Evolutionary conservation across 2,329 filamentous ascomycete genomes (phyloP).

Genomic region (Xylaria sp.): DNA sequence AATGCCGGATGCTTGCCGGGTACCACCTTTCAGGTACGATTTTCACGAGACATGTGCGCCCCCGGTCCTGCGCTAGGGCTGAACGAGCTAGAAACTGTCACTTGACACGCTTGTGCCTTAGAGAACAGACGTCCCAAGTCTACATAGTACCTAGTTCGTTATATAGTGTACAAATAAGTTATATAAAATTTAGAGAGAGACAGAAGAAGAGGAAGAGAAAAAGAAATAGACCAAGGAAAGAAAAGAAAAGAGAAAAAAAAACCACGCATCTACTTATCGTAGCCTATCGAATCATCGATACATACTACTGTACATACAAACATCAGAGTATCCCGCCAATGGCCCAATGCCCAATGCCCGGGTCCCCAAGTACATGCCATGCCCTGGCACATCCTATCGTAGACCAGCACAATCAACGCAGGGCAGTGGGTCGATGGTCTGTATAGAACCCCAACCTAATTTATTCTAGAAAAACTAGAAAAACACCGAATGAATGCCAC

Average conservation of each 20-base stretch:
- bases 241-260: not conserved
- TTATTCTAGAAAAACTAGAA: conserved; percentile 32
- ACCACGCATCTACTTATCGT: not conserved
- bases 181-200: no score
- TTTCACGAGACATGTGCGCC: conserved; percentile 5
- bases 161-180: not conserved
- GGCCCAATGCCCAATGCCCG: no score
- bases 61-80: conserved; percentile 11
- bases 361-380: no score
- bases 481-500: not conserved
- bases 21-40: conserved; percentile 17
- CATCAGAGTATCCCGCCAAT: not conserved
- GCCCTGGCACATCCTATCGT: not conserved
- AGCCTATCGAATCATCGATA: not conserved
- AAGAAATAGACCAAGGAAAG: not conserved
- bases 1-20: conserved; percentile 35
- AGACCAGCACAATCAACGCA: not conserved
- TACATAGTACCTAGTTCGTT: no score
- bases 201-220: not conserved
- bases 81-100: conserved; percentile 10
- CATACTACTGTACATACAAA: not conserved
- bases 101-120: conserved; percentile 2
- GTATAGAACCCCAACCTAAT: conserved; percentile 18
- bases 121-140: not conserved
- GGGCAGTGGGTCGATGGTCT: conserved; percentile 6